Evolutionary conservation across 2,329 filamentous ascomycete species (phyloP).

Genomic region (Beauveria sp.): DNA sequence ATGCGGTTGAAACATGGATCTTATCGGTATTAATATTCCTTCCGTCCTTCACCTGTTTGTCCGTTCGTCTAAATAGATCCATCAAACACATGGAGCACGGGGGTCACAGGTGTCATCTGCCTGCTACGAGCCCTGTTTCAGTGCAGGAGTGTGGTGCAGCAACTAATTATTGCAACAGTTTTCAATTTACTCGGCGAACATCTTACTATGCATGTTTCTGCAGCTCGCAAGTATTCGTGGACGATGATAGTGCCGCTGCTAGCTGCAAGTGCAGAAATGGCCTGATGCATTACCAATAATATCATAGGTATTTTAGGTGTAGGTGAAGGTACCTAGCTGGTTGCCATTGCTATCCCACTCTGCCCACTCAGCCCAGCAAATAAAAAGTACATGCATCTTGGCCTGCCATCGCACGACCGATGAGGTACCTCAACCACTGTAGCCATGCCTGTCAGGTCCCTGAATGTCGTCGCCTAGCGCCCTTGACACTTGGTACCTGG

Average conservation of each 20-base stretch:
- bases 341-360: too few species aligned
- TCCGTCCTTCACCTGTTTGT: background rate
- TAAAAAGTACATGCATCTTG: background rate
- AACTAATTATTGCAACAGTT: background rate
- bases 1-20: background rate
- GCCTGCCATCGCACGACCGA: background rate
- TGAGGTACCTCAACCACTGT: background rate
- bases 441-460: conserved; percentile 1
- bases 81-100: background rate
- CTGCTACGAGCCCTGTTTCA: conserved; percentile 1
- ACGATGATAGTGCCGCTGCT: background rate
- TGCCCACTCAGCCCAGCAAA: too few species aligned
- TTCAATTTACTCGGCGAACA: background rate
- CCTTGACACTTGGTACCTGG: background rate
- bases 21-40: background rate
- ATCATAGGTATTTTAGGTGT: background rate
- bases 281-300: background rate
- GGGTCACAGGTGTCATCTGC: background rate
- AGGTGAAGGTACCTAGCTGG: background rate
- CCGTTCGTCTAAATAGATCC: background rate
- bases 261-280: background rate
- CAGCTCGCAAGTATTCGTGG: background rate
- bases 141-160: background rate
- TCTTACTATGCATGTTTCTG: background rate
- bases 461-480: conserved; percentile 3